Conservation (phyloP, 208 protist genomes). For the Blastocrithidia nonstop region DNA sequence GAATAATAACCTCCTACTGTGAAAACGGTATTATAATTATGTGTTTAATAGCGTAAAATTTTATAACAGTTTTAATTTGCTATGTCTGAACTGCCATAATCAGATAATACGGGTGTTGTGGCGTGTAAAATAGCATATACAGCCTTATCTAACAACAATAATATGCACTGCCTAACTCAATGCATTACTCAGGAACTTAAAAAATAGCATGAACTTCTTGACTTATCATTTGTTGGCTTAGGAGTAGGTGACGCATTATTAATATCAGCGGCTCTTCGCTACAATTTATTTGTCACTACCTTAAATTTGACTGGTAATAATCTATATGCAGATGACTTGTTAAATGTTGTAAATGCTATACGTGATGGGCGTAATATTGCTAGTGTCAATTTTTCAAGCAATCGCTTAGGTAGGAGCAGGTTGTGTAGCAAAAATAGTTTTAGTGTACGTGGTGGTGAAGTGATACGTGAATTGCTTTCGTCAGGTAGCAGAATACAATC, state of each 20-base stretch:
- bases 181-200: conserved; percentile 41
- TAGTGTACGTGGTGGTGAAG: conserved; percentile 24
- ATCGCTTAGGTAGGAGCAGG: conserved; percentile 44
- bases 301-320: conserved; percentile 65
- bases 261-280: conserved; percentile 47
- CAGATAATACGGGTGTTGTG: conserved; percentile 41
- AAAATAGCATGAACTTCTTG: conserved; percentile 31
- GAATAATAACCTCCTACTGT: conserved; percentile 31
- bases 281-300: conserved; percentile 39
- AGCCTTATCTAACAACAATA: conserved; percentile 24
- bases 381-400: conserved; percentile 56
- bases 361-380: conserved; percentile 34
- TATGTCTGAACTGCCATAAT: conserved; percentile 30
- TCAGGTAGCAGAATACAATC: conserved; percentile 24
- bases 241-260: conserved; percentile 52
- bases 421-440: conserved; percentile 2
- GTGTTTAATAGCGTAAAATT: conserved; percentile 34
- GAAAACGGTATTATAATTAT: conserved; percentile 51
- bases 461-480: conserved; percentile 45
- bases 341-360: conserved; percentile 48
- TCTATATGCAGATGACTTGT: conserved; percentile 45
- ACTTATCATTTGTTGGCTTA: conserved; percentile 58
- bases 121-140: conserved; percentile 48
- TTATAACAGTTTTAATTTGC: conserved; percentile 39
- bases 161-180: conserved; percentile 62